Evolutionary conservation across 441 rosid species (phyloP).

Genomic region (Populus tomentosa): DNA sequence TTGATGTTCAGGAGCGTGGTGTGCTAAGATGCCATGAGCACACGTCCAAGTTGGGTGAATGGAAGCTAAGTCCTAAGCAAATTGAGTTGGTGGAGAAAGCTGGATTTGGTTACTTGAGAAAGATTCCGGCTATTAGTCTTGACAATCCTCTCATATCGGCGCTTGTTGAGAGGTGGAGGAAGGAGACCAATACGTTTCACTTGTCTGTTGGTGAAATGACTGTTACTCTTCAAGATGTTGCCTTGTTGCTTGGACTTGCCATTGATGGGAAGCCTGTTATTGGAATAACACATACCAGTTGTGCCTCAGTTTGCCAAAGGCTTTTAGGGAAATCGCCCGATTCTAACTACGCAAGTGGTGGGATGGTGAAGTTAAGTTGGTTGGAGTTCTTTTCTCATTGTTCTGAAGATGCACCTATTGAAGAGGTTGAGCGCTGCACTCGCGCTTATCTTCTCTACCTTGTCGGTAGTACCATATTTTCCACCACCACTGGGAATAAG

Average conservation of each 20-base stretch:
- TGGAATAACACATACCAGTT: constrained; percentile 76
- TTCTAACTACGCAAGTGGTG: constrained; percentile 73
- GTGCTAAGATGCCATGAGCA: constrained; percentile 99
- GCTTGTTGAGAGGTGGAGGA: constrained; percentile 93
- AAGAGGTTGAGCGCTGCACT: constrained; percentile 65
- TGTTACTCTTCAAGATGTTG: constrained; percentile 80
- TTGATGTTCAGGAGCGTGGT: constrained; percentile 68
- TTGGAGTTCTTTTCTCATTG: constrained; percentile 80
- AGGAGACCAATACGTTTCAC: constrained; percentile 96
- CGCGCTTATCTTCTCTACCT: constrained; percentile 94
- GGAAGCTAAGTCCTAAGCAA: constrained; percentile 75
- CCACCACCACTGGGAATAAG: constrained; percentile 97
- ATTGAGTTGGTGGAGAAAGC: constrained; percentile 82
- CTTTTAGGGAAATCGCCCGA: constrained; percentile 72
- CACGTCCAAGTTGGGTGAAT: constrained; percentile 90
- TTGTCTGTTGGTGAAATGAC: constrained; percentile 92
- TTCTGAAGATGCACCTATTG: constrained; percentile 56
- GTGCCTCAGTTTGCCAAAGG: constrained; percentile 58
- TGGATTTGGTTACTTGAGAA: constrained; percentile 82
- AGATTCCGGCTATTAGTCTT: constrained; percentile 91
- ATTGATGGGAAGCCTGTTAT: constrained; percentile 95
- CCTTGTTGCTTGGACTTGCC: constrained; percentile 75
- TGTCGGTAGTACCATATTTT: constrained; percentile 93
- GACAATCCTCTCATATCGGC: constrained; percentile 98
- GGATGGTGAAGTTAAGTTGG: constrained; percentile 99